Conservation (phyloP, 192 early-diverging fungal genomes). For the Coemansia sp. region DNA sequence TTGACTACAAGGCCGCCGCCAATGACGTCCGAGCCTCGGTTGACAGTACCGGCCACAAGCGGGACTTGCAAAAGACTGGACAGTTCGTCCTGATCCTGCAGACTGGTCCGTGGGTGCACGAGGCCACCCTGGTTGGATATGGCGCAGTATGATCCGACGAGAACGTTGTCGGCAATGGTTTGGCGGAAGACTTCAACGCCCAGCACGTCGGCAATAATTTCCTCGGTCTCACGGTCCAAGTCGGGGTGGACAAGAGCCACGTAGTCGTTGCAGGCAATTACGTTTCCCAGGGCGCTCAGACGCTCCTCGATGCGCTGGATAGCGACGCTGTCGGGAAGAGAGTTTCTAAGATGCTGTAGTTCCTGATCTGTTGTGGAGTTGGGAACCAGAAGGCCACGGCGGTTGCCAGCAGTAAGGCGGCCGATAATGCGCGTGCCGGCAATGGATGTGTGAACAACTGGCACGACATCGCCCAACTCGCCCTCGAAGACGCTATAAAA, state of each 20-base stretch:
- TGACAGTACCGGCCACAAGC: constrained; percentile 96
- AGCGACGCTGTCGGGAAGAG: constrained; percentile 85
- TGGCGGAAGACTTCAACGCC: constrained; percentile 98
- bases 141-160: constrained; percentile 93
- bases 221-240: constrained; percentile 97
- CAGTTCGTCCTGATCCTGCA: constrained; percentile 98
- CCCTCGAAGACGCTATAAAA: constrained; percentile 94
- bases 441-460: constrained; percentile 95
- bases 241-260: constrained; percentile 98
- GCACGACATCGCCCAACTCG: constrained; percentile 92
- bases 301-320: constrained; percentile 98
- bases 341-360: constrained; percentile 95
- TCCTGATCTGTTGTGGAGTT: constrained; percentile 96
- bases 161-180: constrained; percentile 95
- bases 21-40: constrained; percentile 97
- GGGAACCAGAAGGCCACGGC: constrained; percentile 91
- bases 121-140: constrained; percentile 97
- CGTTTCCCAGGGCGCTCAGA: constrained; percentile 95
- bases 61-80: constrained; percentile 96
- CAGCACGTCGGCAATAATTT: constrained; percentile 98
- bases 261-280: constrained; percentile 99
- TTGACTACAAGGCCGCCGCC: constrained; percentile 97
- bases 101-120: constrained; percentile 90
- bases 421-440: constrained; percentile 97
- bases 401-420: constrained; percentile 90